phyloP scores from a whole-genome alignment of 2,329 filamentous ascomycete genomes.

The Aspergillus cejpii region DNA sequence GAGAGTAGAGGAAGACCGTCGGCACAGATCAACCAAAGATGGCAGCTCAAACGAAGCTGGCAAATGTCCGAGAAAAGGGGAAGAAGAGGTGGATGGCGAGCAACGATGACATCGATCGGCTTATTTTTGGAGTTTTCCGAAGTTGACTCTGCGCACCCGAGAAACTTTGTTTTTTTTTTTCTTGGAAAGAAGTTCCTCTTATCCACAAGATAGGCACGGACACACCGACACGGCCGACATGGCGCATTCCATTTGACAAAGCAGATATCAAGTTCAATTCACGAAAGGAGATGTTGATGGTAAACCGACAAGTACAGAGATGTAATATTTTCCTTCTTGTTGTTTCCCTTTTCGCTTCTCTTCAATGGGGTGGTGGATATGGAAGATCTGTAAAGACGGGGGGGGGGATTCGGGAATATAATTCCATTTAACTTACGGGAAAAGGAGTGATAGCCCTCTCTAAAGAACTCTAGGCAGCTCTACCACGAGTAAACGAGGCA shows the following conservation, averaged over 20 bases:
- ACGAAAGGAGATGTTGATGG: neutral
- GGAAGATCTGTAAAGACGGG: neutral
- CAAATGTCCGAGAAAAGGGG: conserved; percentile 8
- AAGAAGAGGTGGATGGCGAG: conserved; percentile 10
- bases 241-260: neutral
- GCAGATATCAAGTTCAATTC: neutral
- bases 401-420: neutral
- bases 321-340: neutral
- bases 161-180: conserved; percentile 10
- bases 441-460: conserved; percentile 19
- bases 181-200: neutral
- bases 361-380: neutral
- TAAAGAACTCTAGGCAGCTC: conserved; percentile 17
- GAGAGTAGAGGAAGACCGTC: neutral
- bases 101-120: conserved; percentile 14
- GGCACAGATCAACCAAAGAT: neutral
- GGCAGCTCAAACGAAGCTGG: conserved; percentile 3
- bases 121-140: conserved; percentile 4
- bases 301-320: neutral
- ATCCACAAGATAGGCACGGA: neutral
- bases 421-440: conserved; percentile 23
- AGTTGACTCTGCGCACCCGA: conserved; percentile 7
- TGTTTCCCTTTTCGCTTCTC: neutral
- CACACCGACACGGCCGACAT: no score
- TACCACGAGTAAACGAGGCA: conserved; percentile 36